Percentiles rank a stretch among this genome's conserved stretches.
Evolutionary conservation across 2,329 filamentous ascomycete species (phyloP).

Genomic region (Trichoderma polysporum): DNA sequence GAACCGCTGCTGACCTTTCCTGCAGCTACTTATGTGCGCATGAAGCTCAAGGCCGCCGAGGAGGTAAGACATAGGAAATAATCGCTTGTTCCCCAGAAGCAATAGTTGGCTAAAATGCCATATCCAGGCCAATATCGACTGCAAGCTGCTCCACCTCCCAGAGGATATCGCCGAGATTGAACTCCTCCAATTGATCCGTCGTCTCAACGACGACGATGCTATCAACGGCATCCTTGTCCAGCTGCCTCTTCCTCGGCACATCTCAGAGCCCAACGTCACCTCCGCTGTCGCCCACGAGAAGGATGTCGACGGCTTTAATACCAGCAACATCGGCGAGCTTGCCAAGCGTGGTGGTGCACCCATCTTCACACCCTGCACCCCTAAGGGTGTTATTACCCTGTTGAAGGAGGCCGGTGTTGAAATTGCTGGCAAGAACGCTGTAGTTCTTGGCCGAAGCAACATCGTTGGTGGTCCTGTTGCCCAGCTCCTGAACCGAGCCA

Average conservation of each 20-base stretch:
- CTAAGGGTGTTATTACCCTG: slow-evolving; percentile 94
- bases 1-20: slow-evolving; percentile 31
- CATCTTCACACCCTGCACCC: slow-evolving; percentile 90
- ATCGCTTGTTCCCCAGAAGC: neutral
- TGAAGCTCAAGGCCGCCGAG: slow-evolving; percentile 96
- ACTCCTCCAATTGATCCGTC: slow-evolving; percentile 76
- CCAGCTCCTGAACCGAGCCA: slow-evolving; percentile 90
- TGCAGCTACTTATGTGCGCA: slow-evolving; percentile 95
- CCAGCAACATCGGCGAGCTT: slow-evolving; percentile 91
- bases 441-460: slow-evolving; percentile 91
- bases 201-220: slow-evolving; percentile 79
- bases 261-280: slow-evolving; percentile 87
- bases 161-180: slow-evolving; percentile 81
- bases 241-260: slow-evolving; percentile 81
- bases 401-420: slow-evolving; percentile 81
- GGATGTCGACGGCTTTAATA: slow-evolving; percentile 96
- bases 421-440: slow-evolving; percentile 84
- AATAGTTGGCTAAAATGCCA: neutral
- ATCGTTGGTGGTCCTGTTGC: slow-evolving; percentile 97
- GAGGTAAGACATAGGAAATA: slow-evolving; percentile 58
- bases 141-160: slow-evolving; percentile 80
- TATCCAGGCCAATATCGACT: slow-evolving; percentile 80
- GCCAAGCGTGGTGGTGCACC: slow-evolving; percentile 91
- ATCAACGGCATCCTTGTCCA: slow-evolving; percentile 95
- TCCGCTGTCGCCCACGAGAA: slow-evolving; percentile 90